Conservation (phyloP, 2,329 filamentous ascomycete species). For the Exophiala mesophila region DNA sequence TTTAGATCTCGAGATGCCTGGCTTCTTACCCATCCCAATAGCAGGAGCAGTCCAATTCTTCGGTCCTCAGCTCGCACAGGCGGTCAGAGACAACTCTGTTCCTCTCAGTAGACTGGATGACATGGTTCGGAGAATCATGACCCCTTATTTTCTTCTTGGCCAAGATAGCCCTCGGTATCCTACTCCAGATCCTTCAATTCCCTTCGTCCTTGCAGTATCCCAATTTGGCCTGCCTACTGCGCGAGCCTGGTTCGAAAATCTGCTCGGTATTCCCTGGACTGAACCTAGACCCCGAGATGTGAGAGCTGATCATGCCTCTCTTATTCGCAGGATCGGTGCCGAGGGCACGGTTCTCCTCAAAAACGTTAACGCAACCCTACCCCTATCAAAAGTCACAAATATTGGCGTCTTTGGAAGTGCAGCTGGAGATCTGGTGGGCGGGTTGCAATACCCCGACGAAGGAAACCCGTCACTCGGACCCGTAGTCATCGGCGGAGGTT, state of each 20-base stretch:
- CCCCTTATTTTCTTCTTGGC: slow-evolving; percentile 41
- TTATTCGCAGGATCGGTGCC: slow-evolving; percentile 49
- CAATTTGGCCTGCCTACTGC: slow-evolving; percentile 41
- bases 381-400: slow-evolving; percentile 43
- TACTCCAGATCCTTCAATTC: slow-evolving; percentile 24
- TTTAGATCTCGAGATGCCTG: slow-evolving; percentile 45
- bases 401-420: slow-evolving; percentile 49
- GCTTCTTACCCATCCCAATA: slow-evolving; percentile 14
- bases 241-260: neutral
- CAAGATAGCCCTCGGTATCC: slow-evolving; percentile 30
- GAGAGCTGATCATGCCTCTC: slow-evolving; percentile 34
- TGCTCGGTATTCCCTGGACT: neutral
- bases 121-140: slow-evolving; percentile 44
- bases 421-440: slow-evolving; percentile 28
- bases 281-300: neutral
- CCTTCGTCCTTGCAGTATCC: slow-evolving; percentile 10
- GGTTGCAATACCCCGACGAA: slow-evolving; percentile 10
- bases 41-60: slow-evolving; percentile 21
- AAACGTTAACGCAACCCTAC: slow-evolving; percentile 47
- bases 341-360: slow-evolving; percentile 55
- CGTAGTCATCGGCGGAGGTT: slow-evolving; percentile 27
- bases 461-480: neutral
- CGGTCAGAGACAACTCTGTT: slow-evolving; percentile 38
- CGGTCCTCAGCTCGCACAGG: slow-evolving; percentile 34
- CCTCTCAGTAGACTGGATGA: slow-evolving; percentile 40